Evolutionary conservation across 1,284 basidiomycete species (phyloP), one percentile per base, ranked within the genome.

Genomic region (Apiotrichum sp.): DNA sequence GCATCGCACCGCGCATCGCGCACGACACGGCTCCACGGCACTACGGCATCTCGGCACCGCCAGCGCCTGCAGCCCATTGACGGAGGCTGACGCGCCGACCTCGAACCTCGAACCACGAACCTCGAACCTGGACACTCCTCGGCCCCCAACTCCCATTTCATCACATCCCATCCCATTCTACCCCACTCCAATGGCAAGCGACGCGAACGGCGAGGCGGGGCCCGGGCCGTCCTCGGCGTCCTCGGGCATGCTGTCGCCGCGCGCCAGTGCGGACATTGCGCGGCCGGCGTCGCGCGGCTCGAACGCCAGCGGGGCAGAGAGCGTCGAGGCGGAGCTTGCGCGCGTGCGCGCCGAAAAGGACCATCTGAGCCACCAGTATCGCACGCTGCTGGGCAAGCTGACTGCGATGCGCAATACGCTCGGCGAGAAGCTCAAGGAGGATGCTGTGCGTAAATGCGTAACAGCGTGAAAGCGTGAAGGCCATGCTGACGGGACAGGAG

Each of bases 401-500:
- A 92, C 89, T 3, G 84, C 86, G 38, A 98, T 98, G 93, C 84
- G 93, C 13, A 89, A 86, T 33, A 90, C 89, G 4, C 80, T 99
- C 32, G 93, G 93, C 41, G 93, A 93, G 68, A 95, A 98, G n/a
- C 80, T 99, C 55, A 86, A 88, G 72, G 90, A 96, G 74, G 96
- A 98, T 77, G 95, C 96, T 64, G 93, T 96, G 57, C 29, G 57
- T 59, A 11, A 8, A 38, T 2, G 9, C 36, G 2, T 8, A 38
- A 38, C 2, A 9, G 36, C 13, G 36, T 13, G 13, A 9, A 9
- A 38, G 8, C 36, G 8, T 38, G 2, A 29, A 29, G 29, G 29
- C 29, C 29, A 29, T 38, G 47, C 57, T 58, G 46, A 61, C 50
- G 16, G 6, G 4, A n/a, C 40, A 96, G 92, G 93, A 96, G 85